A percentile compares a stretch with the other conserved stretches of the same genome.
phyloP scores from a whole-genome alignment of 129 eudicot species.

The Sambucus nigra region DNA sequence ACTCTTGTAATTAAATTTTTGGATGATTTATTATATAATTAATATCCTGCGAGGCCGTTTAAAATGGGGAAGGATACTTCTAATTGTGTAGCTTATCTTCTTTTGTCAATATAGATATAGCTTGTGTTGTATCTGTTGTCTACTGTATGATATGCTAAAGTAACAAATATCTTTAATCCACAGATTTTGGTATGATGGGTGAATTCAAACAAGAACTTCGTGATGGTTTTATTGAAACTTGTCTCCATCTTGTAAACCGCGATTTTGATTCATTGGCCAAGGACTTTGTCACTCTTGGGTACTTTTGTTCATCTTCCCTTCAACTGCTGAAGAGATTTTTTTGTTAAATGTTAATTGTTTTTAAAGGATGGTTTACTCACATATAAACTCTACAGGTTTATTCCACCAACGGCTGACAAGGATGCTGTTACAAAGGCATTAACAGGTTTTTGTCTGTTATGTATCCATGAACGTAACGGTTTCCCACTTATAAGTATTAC shows the following conservation, averaged over 20 bases:
- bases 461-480: conserved; percentile 7
- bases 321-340: neutral
- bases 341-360: neutral
- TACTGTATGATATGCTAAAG: neutral
- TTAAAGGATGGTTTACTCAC: conserved; percentile 3
- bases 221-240: conserved; percentile 98
- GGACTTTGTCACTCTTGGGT: conserved; percentile 98
- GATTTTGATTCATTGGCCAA: conserved; percentile 85
- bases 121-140: neutral
- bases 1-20: conserved; percentile 9
- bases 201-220: conserved; percentile 90
- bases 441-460: conserved; percentile 52
- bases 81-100: too few relatives aligned
- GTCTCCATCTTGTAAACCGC: conserved; percentile 89
- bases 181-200: conserved; percentile 99
- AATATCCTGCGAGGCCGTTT: too few relatives aligned
- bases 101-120: neutral
- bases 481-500: conserved; percentile 9
- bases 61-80: too few relatives aligned
- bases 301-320: conserved; percentile 22
- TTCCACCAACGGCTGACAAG: conserved; percentile 87
- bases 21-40: neutral
- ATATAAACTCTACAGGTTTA: conserved; percentile 51
- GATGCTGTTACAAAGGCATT: conserved; percentile 88
- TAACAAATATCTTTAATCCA: conserved; percentile 4